Base-by-base conservation (phyloP, 2,329 filamentous ascomycete species). In the Cordyceps javanica region DNA sequence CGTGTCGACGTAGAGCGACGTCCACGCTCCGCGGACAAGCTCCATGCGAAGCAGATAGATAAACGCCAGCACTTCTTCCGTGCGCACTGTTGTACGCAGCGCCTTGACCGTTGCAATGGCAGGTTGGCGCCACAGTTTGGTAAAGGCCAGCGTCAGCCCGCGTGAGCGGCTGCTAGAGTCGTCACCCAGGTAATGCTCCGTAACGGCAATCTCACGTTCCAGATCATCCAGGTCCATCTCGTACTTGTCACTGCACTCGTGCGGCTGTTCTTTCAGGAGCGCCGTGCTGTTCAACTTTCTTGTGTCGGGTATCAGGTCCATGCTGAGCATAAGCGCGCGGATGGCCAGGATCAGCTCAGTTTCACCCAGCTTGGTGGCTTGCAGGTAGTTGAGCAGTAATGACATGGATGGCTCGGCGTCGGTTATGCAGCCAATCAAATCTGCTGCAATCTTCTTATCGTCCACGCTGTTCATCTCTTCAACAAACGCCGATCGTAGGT, bases 21-120 rank as follows among this genome's bases (percentile, higher is more conserved):
- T 90, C 89, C 89, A 93, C 32, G 86, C 86, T 58, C 89, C 89
- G 62, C 85, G 83, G 53, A 86, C 82, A 46, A 93, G 78, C 72
- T 92, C 88, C 62, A 87, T 79, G 57, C 89, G 84, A 30, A 93
- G 77, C 6, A 91, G 77, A 62, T 88, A 82, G 63, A 92, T 86
- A 55, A 93, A 78, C 36, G 85, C 85, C 11, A 90, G 75, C 25
- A 88, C 82, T 63, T 92, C 87, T 61, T 87, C 80, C 3, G 83
- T 85, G 49, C 81, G 79, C 60, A 90, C 82, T 28, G 80, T 80
- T 11, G 78, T 76, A 41, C 87, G 84, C 45, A 93, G 77, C 3
- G 82, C 82, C 55, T 80, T 77, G 48, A 88, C 81, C 42, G 89
- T 85, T 1, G 78, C 72, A 0, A 77, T 65, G 5, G 79, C 73